Base-by-base conservation (phyloP, 2,329 filamentous ascomycete genomes). In the Aspergillus ibericus region DNA sequence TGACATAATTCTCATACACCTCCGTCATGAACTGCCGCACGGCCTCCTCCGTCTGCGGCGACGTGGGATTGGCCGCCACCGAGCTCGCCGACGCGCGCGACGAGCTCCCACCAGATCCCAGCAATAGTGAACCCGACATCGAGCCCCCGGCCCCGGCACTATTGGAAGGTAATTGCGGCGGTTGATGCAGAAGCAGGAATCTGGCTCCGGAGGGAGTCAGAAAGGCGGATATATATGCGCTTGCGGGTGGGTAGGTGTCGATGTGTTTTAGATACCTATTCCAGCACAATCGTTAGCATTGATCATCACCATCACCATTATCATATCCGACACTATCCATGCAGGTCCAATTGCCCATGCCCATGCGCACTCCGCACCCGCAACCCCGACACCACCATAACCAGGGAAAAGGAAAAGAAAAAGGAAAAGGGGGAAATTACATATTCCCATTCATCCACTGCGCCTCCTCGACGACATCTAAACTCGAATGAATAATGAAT, bases 1-100 rank as follows among this genome's bases (percentile, higher is more conserved):
- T 99, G 64, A 96, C 86, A 88, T 93, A 99, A 66, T 88, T 92
- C 78, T 99, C 95, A 78, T 97, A 98, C 12, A 97, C 90, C 73
- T 99, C 95, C 15, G 85, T 83, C 80, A 99, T 96, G 80, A 98
- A 99, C 77, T 91, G 91, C 73, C 92, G 88, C 68, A 98, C 90
- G 4, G 95, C 93, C 79, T 99, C 95, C 78, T 99, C 95, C 5
- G 93, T 96, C 72, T 93, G 91, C 5, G 92, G 88, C 59, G 88
- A 90, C 2, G 88, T 93, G 0, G 93, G 93, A 75, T 96, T 97
- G 65, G 89, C 88, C 56, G 86, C 89, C 58, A 92, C 88, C 40
- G 87, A 87, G n/a, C 88, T 88, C 61, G 85, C 87, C 16, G 83
- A 85, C 46, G 86, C 68, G 20, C 74, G 70, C 10, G 70, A 68